Percentiles rank a stretch among this genome's conserved stretches.
Evolutionary conservation across 768 basidiomycete genomes (phyloP).

Genomic region (Boletus huronensis): DNA sequence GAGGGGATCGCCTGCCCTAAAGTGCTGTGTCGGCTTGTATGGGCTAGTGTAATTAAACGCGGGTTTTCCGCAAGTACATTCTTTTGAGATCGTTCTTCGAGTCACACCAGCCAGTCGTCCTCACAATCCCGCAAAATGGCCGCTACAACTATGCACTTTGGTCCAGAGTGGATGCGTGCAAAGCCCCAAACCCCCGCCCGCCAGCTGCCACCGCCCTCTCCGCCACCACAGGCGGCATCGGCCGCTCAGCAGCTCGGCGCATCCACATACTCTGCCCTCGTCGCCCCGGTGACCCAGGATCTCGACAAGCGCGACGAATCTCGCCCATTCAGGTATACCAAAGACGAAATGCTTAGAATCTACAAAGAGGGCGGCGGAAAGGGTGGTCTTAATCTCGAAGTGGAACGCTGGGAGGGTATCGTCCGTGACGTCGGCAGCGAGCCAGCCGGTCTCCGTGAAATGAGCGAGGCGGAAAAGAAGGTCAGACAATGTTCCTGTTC

Average conservation of each 20-base stretch:
- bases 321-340: slow-evolving; percentile 84
- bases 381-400: slow-evolving; percentile 75
- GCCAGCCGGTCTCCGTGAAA: slow-evolving; percentile 74
- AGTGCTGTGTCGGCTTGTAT: slow-evolving; percentile 8
- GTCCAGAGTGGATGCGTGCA: slow-evolving; percentile 90
- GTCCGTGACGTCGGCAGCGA: slow-evolving; percentile 72
- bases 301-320: slow-evolving; percentile 58
- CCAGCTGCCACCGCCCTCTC: slow-evolving; percentile 54
- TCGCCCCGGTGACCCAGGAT: slow-evolving; percentile 40
- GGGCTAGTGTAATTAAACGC: slow-evolving; percentile 17
- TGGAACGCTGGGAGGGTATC: slow-evolving; percentile 87
- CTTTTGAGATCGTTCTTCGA: slow-evolving; percentile 19
- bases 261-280: slow-evolving; percentile 70
- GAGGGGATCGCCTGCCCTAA: slow-evolving; percentile 32
- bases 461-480: slow-evolving; percentile 85
- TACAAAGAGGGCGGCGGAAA: slow-evolving; percentile 77
- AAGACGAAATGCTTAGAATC: slow-evolving; percentile 79
- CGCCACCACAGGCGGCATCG: slow-evolving; percentile 46
- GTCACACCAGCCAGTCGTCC: slow-evolving; percentile 2
- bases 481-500: slow-evolving; percentile 39
- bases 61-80: slow-evolving; percentile 26
- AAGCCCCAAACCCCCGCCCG: slow-evolving; percentile 59
- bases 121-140: slow-evolving; percentile 39
- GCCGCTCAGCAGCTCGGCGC: slow-evolving; percentile 50
- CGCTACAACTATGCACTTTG: slow-evolving; percentile 80